These are phyloP conservation scores for Fomitopsis serialis DNA, from an alignment of 768 basidiomycete species.

Conservation along the genomic window DNA sequence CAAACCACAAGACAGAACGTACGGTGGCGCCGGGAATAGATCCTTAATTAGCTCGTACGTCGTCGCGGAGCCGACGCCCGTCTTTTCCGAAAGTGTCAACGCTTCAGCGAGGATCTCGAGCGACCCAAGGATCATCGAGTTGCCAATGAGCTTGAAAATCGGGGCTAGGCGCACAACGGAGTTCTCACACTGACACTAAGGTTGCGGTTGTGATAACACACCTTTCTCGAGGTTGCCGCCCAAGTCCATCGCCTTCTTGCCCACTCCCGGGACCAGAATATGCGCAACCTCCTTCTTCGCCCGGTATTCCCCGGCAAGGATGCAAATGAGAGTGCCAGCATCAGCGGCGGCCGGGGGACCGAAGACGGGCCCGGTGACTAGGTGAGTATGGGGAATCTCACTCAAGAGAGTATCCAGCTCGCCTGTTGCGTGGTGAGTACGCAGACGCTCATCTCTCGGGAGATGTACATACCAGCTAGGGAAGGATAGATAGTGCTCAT, in stretches of 20 bases:
- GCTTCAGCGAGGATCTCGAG: constrained; percentile 78
- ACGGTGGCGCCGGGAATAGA: constrained; percentile 20
- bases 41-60: constrained; percentile 57
- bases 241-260: constrained; percentile 71
- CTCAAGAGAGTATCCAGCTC: constrained; percentile 69
- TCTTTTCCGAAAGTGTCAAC: constrained; percentile 81
- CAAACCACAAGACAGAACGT: not conserved
- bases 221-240: constrained; percentile 86
- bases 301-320: constrained; percentile 77
- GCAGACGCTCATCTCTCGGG: constrained; percentile 30
- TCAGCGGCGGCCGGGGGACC: constrained; percentile 66
- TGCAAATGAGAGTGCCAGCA: constrained; percentile 58
- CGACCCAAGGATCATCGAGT: constrained; percentile 69
- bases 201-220: constrained; percentile 11
- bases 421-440: constrained; percentile 29
- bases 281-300: constrained; percentile 79
- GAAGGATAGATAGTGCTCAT: constrained; percentile 61
- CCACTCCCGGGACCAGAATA: constrained; percentile 75
- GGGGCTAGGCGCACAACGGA: constrained; percentile 36
- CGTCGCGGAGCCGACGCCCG: constrained; percentile 65
- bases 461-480: constrained; percentile 16
- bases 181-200: not conserved
- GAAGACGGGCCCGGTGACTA: constrained; percentile 77
- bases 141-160: constrained; percentile 75
- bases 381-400: constrained; percentile 45